Base-by-base conservation (phyloP, 495 filamentous ascomycete genomes). In the Jackrogersella minutella region DNA sequence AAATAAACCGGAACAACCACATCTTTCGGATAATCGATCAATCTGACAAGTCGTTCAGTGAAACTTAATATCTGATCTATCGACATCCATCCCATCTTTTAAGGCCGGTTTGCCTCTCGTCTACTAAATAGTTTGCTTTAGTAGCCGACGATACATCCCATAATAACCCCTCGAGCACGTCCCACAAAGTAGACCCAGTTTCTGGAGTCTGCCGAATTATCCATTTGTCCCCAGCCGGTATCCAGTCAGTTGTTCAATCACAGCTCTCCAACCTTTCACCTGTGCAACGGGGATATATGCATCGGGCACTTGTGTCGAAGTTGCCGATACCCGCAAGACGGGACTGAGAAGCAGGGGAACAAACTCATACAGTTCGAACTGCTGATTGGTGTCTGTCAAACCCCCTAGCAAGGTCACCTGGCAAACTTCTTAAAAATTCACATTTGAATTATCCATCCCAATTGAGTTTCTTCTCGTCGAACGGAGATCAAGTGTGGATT, bases 241-340 rank as follows among this genome's bases (percentile, higher is more conserved):
- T 64, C 49, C 41, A 62, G 53, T 56, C 64, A 33, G 17, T 62
- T 49, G 24, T 61, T 60, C 50, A 69, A 64, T 61, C 66, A 62
- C 50, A 55, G 54, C 26, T 46, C 24, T 24, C 31, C 50, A 19
- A 16, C 16, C 43, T 30, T 31, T 50, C 16, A 43, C 66, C 61
- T 62, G 61, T 64, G 39, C 61, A 57, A 64, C 61, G 30, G 7
- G 56, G 61, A 61, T 61, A 64, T 69, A 64, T 69, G 66, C 61
- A 55, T 69, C 56, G 56, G 61, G 37, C 41, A 55, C 36, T 69
- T 50, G 34, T 56, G 53, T 47, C 46, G 22, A 61, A 43, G 47
- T 54, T 37, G 39, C 61, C 36, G 56, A 64, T 64, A 69, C 51
- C 66, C 60, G 64, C 66, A 64, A 60, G 22, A 39, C 36, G 51